Conservation (phyloP, 257 asterid genomes). For the Penstemon newberryi region DNA sequence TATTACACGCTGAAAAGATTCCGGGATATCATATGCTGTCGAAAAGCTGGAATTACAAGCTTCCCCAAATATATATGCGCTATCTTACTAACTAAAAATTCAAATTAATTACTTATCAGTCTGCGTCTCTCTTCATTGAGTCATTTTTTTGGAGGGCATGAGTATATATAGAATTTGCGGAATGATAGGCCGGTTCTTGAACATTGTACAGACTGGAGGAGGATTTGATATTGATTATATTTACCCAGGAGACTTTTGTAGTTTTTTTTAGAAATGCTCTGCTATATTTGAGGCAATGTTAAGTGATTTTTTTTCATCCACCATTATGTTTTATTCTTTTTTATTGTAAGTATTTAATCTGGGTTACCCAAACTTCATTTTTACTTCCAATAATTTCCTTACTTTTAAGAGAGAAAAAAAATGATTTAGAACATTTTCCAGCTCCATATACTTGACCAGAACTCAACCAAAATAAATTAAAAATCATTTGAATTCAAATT, state of each 20-base stretch:
- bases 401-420: too few relatives aligned
- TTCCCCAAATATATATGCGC: constrained; percentile 1
- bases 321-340: not conserved
- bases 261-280: constrained; percentile 5
- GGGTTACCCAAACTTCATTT: not conserved
- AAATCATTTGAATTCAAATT: too few relatives aligned
- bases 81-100: constrained; percentile 4
- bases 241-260: constrained; percentile 38
- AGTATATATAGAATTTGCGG: constrained; percentile 26
- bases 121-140: constrained; percentile 14
- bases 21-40: constrained; percentile 8
- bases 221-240: constrained; percentile 30
- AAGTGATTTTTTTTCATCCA: constrained; percentile 13
- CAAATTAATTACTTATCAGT: constrained; percentile 5
- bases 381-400: too few relatives aligned
- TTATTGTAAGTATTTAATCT: constrained; percentile 23
- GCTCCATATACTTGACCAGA: too few relatives aligned
- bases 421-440: too few relatives aligned
- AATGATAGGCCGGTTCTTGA: constrained; percentile 33
- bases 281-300: constrained; percentile 15
- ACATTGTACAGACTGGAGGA: constrained; percentile 55
- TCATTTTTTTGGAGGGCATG: constrained; percentile 26
- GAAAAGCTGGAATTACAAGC: constrained; percentile 11
- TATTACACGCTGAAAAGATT: not conserved
- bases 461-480: too few relatives aligned